Percentiles rank a stretch among this genome's conserved stretches.
These are phyloP conservation scores for Falciphora oryzae DNA, from an alignment of 2,329 filamentous ascomycete species.

Conservation along the genomic window DNA sequence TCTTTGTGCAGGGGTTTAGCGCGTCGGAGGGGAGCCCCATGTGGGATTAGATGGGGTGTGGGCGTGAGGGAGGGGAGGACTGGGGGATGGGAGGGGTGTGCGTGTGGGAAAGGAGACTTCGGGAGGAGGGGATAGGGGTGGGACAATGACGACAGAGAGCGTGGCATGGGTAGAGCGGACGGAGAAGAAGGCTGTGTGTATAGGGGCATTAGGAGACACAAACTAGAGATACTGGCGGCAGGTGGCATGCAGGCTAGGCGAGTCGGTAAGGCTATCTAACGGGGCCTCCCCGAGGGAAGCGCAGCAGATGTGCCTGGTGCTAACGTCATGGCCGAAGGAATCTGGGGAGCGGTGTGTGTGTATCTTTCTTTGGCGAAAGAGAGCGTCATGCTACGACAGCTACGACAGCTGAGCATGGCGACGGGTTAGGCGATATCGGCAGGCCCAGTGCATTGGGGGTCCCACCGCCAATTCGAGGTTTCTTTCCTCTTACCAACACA, in stretches of 20 bases:
- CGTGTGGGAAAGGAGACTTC: neutral
- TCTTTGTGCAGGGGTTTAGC: neutral
- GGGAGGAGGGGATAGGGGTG: neutral
- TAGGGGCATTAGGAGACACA: neutral
- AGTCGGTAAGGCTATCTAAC: too few species aligned
- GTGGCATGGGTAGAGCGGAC: neutral
- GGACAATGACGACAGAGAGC: neutral
- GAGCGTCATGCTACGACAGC: too few species aligned
- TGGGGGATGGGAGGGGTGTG: neutral
- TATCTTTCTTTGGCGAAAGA: too few species aligned
- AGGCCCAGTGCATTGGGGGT: neutral
- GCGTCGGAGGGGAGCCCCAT: neutral
- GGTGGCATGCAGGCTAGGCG: neutral
- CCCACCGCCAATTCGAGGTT: neutral
- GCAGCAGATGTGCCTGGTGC: too few species aligned
- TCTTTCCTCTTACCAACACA: neutral
- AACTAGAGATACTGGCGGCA: neutral
- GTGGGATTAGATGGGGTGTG: neutral
- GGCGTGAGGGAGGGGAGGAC: neutral
- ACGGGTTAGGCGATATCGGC: too few species aligned
- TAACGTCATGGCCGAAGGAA: too few species aligned
- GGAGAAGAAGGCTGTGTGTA: neutral
- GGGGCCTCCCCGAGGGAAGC: too few species aligned
- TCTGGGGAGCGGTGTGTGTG: too few species aligned
- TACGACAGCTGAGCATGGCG: too few species aligned